Conservation (phyloP, 108 stramenopile genomes). For the Pseudonitzschia pungens region DNA sequence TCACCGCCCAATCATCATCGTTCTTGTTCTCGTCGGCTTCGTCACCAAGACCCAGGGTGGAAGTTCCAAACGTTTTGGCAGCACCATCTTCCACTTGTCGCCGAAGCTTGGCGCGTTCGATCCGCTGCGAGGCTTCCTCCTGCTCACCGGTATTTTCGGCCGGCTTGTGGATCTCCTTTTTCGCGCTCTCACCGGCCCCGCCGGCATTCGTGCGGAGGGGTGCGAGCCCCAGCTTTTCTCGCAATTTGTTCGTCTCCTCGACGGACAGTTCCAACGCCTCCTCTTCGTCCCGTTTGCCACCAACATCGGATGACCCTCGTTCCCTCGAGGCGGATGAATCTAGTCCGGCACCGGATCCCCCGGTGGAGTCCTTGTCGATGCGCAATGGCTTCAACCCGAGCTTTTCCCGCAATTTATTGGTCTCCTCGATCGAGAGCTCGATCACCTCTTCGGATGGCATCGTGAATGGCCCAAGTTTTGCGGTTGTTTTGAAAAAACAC, state of each 20-base stretch:
- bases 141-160: conserved; percentile 48
- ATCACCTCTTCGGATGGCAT: conserved; percentile 62
- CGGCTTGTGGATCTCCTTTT: conserved; percentile 53
- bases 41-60: conserved; percentile 24
- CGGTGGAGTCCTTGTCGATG: conserved; percentile 5
- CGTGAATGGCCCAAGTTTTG: background rate
- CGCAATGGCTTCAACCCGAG: conserved; percentile 74
- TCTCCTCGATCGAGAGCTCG: conserved; percentile 84
- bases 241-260: conserved; percentile 77
- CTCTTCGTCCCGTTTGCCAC: conserved; percentile 5
- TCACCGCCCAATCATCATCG: conserved; percentile 51
- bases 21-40: conserved; percentile 18
- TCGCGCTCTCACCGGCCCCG: conserved; percentile 4
- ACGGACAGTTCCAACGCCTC: conserved; percentile 60
- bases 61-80: conserved; percentile 24
- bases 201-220: conserved; percentile 41
- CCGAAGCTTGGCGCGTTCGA: conserved; percentile 54
- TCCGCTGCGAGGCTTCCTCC: conserved; percentile 45
- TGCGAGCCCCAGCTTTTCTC: conserved; percentile 63
- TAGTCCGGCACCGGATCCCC: background rate
- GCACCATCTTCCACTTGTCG: conserved; percentile 55
- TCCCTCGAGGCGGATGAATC: background rate
- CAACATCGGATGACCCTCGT: background rate
- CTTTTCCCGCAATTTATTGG: conserved; percentile 71
- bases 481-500: too few relatives aligned